phyloP scores from a whole-genome alignment of 1,284 basidiomycete genomes.

The Psilocybe mexicana region DNA sequence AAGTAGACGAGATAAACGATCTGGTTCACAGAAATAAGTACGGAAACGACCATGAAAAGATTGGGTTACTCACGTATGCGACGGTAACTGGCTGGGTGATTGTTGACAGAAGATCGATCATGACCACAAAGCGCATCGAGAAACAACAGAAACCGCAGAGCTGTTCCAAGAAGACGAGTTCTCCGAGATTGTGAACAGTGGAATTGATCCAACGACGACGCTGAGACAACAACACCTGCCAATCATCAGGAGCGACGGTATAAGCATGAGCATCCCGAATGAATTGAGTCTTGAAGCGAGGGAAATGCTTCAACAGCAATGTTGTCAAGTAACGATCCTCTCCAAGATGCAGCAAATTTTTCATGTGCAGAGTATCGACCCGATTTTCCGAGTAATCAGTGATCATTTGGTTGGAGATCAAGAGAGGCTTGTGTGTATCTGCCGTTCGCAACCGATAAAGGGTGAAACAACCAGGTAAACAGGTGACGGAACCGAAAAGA shows the following conservation, averaged over 20 bases:
- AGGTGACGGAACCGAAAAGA: slow-evolving; percentile 96
- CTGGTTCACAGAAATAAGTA: slow-evolving; percentile 40
- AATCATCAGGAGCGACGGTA: slow-evolving; percentile 91
- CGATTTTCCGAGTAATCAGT: slow-evolving; percentile 95
- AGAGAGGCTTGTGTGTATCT: slow-evolving; percentile 89
- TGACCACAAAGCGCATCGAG: slow-evolving; percentile 98
- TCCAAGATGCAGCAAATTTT: slow-evolving; percentile 94
- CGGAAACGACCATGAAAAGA: slow-evolving; percentile 1
- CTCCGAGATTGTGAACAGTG: slow-evolving; percentile 95
- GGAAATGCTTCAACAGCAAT: slow-evolving; percentile 92
- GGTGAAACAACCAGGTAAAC: slow-evolving; percentile 97
- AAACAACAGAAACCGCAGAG: slow-evolving; percentile 98
- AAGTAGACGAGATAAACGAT: slow-evolving; percentile 86
- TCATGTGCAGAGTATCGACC: slow-evolving; percentile 97
- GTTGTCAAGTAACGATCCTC: slow-evolving; percentile 99
- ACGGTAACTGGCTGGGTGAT: slow-evolving; percentile 91
- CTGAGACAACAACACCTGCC: slow-evolving; percentile 95
- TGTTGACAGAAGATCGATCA: slow-evolving; percentile 91
- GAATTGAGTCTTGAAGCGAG: slow-evolving; percentile 91
- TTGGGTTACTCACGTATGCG: slow-evolving; percentile 73
- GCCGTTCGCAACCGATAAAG: slow-evolving; percentile 91
- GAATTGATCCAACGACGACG: slow-evolving; percentile 99
- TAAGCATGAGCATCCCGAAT: slow-evolving; percentile 91
- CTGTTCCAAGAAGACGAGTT: slow-evolving; percentile 89
- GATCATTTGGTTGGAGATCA: slow-evolving; percentile 88